phyloP scores from a whole-genome alignment of 495 filamentous ascomycete species.

The Penicillium pulvis region DNA sequence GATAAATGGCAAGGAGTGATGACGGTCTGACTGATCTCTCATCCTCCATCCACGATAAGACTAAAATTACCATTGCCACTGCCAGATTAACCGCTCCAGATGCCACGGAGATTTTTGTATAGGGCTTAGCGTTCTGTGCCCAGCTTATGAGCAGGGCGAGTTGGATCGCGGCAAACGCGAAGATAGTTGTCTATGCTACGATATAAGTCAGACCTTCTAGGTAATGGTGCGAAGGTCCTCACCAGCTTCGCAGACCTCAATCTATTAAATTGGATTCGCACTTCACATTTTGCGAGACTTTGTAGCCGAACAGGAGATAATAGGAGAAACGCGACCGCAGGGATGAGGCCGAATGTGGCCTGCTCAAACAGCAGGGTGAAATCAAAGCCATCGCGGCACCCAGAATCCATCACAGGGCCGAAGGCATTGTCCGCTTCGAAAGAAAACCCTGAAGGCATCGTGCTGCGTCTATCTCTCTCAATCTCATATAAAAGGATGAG shows the following conservation, averaged over 20 bases:
- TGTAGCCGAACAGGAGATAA: not conserved
- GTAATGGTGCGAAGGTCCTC: not conserved
- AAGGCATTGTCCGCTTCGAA: slow-evolving; percentile 1
- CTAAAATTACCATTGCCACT: slow-evolving; percentile 2
- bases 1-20: slow-evolving; percentile 21
- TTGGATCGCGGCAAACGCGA: slow-evolving; percentile 3
- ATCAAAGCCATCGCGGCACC: slow-evolving; percentile 4
- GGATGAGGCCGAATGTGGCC: not conserved
- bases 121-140: not conserved
- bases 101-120: not conserved
- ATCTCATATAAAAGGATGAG: too few relatives aligned
- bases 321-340: slow-evolving; percentile 3
- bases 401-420: not conserved
- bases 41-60: slow-evolving; percentile 22
- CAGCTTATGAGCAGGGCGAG: slow-evolving; percentile 2
- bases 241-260: slow-evolving; percentile 1
- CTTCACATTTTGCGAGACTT: not conserved
- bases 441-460: not conserved
- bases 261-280: not conserved
- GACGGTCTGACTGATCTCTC: slow-evolving; percentile 22
- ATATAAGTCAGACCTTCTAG: not conserved
- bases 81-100: not conserved
- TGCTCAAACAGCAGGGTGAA: not conserved
- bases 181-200: slow-evolving; percentile 4
- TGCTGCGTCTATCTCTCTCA: too few relatives aligned